Conservation (phyloP, 306 rosid genomes). For the Vigna reflexopilosa region DNA sequence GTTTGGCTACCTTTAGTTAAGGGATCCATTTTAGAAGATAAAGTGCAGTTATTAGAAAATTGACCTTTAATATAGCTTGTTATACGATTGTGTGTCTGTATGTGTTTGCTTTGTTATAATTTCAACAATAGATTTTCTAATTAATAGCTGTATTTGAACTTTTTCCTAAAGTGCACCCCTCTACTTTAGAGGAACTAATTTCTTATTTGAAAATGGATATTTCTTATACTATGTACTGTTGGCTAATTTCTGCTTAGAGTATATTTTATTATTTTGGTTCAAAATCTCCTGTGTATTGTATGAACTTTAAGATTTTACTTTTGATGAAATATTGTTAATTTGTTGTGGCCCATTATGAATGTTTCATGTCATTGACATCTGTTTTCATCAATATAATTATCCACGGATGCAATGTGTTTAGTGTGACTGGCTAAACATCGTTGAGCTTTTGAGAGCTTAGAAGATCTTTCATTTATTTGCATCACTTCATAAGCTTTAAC, state of each 20-base stretch:
- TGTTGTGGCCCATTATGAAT: slow-evolving; percentile 4
- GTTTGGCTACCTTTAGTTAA: not conserved
- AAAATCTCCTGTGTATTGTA: slow-evolving; percentile 12
- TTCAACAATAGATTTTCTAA: not conserved
- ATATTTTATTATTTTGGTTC: slow-evolving; percentile 32
- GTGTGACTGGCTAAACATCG: not conserved
- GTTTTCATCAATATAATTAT: slow-evolving; percentile 23
- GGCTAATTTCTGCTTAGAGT: not conserved
- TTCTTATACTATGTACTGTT: not conserved
- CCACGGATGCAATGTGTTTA: slow-evolving; percentile 5
- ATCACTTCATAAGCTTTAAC: not conserved
- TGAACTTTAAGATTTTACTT: slow-evolving; percentile 22
- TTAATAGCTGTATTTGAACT: not conserved
- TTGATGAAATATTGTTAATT: slow-evolving; percentile 24
- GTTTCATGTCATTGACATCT: slow-evolving; percentile 13
- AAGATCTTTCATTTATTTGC: not conserved
- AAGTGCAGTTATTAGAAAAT: slow-evolving; percentile 7
- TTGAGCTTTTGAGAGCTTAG: slow-evolving; percentile 7
- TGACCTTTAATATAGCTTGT: not conserved
- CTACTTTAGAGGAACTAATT: not conserved
- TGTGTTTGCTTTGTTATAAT: not conserved
- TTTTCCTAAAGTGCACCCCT: not conserved
- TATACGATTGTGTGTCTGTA: too few relatives aligned
- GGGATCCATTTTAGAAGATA: not conserved
- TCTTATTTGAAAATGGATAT: not conserved